phyloP scores from a whole-genome alignment of 768 basidiomycete species.

The Suillus plorans region DNA sequence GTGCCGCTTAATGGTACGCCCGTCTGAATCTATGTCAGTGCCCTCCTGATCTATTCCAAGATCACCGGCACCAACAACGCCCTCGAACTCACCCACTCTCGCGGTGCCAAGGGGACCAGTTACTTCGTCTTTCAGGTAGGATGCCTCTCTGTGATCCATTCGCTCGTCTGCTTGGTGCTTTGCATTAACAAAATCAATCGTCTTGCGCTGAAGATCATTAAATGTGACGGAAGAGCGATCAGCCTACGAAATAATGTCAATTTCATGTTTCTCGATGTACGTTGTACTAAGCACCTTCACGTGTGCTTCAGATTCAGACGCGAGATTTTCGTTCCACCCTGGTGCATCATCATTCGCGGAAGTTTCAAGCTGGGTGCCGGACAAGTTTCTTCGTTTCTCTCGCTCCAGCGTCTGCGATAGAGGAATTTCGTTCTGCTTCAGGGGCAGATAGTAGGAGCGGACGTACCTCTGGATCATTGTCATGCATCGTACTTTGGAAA shows the following conservation, averaged over 20 bases:
- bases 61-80: slow-evolving; percentile 28
- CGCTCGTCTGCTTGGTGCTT: slow-evolving; percentile 17
- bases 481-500: slow-evolving; percentile 50
- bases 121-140: slow-evolving; percentile 28
- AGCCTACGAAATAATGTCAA: slow-evolving; percentile 17
- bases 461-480: slow-evolving; percentile 54
- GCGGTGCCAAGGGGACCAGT: slow-evolving; percentile 27
- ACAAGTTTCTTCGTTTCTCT: slow-evolving; percentile 54
- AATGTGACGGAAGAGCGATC: slow-evolving; percentile 19
- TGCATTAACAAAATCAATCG: slow-evolving; percentile 17
- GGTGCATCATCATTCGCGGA: slow-evolving; percentile 55
- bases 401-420: slow-evolving; percentile 43
- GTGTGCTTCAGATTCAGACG: slow-evolving; percentile 61
- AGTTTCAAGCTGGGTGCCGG: slow-evolving; percentile 42
- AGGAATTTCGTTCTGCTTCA: neutral
- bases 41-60: slow-evolving; percentile 23
- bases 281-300: slow-evolving; percentile 47
- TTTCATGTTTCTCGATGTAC: neutral
- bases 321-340: slow-evolving; percentile 72
- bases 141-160: slow-evolving; percentile 22
- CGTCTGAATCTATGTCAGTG: slow-evolving; percentile 21
- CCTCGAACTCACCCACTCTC: slow-evolving; percentile 31
- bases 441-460: neutral
- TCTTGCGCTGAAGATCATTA: slow-evolving; percentile 23
- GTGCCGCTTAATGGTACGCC: slow-evolving; percentile 22